Base-by-base conservation (phyloP, 805 yeast genomes). In the Candida suzukii region DNA sequence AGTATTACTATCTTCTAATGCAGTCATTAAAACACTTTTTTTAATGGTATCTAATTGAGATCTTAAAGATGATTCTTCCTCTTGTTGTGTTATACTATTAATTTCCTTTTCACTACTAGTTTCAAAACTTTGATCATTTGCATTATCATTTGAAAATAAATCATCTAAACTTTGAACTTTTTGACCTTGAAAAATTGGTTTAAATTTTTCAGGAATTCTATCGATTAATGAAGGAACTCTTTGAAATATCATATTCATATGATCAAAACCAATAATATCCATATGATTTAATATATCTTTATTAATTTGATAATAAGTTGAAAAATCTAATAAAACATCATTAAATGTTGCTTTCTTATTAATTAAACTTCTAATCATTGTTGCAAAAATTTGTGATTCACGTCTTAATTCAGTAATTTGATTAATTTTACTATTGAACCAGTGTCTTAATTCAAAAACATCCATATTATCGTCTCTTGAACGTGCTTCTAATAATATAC, bases 181-280 rank as follows among this genome's bases (percentile, higher is more conserved):
- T n/a, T n/a, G n/a, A n/a, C n/a, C n/a, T n/a, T n/a, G n/a, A n/a
- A n/a, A n/a, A n/a, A n/a, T n/a, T n/a, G n/a, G n/a, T n/a, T 42
- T 50, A 21, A 50, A 54, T 19, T 54, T 57, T 4, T 46, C 48
- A 2, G 63, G 55, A 12, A 60, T 33, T 14, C 56, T 58, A 6
- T 45, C 45, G 18, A 40, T 33, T 10, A 59, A 43, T 10, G 38
- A 35, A n/a, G 62, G 56, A 16, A 51, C 51, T n/a, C 42, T 41
- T 11, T 40, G 39, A 10, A 74, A 62, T 9, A 74, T 51, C 33
- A 57, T 58, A 40, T 62, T 63, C 28, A 72, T 57, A 29, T 67
- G 69, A 14, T 70, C 67, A 3, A 67, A 55, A 1, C 76, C 74
- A 22, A 74, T 55, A 4, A 74, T 57, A 49, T 73, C 79, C 25